phyloP scores from a whole-genome alignment of 495 filamentous ascomycete genomes.

The Tetracladium setigerum region DNA sequence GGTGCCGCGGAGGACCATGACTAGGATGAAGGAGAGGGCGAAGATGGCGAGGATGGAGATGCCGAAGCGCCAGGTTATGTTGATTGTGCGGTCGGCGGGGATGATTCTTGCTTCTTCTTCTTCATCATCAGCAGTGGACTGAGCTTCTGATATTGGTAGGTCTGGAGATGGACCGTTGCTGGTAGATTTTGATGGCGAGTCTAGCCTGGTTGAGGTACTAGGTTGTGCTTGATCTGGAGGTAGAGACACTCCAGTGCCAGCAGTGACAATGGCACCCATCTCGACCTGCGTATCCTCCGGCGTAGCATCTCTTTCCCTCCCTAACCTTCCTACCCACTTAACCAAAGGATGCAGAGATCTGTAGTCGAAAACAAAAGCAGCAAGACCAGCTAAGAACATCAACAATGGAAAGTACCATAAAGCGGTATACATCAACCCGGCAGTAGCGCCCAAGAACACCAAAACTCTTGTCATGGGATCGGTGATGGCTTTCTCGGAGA shows the following conservation, averaged over 20 bases:
- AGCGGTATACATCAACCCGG: constrained; percentile 66
- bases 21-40: constrained; percentile 48
- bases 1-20: constrained; percentile 48
- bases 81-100: constrained; percentile 29
- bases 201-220: no score
- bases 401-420: constrained; percentile 75
- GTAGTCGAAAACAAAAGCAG: constrained; percentile 54
- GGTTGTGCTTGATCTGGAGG: no score
- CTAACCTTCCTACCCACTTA: background rate
- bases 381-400: constrained; percentile 47
- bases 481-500: constrained; percentile 66
- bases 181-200: no score
- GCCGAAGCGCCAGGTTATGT: constrained; percentile 25
- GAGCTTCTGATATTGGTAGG: no score
- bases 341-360: constrained; percentile 33
- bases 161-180: no score
- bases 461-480: constrained; percentile 60
- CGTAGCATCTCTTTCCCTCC: background rate
- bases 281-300: background rate
- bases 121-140: constrained; percentile 4
- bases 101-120: constrained; percentile 32
- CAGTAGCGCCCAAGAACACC: constrained; percentile 57
- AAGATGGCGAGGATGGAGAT: constrained; percentile 41
- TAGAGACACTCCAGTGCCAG: no score
- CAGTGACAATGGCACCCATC: no score